Conservation (phyloP, 805 yeast genomes). For the Blastobotrys peoriensis region DNA sequence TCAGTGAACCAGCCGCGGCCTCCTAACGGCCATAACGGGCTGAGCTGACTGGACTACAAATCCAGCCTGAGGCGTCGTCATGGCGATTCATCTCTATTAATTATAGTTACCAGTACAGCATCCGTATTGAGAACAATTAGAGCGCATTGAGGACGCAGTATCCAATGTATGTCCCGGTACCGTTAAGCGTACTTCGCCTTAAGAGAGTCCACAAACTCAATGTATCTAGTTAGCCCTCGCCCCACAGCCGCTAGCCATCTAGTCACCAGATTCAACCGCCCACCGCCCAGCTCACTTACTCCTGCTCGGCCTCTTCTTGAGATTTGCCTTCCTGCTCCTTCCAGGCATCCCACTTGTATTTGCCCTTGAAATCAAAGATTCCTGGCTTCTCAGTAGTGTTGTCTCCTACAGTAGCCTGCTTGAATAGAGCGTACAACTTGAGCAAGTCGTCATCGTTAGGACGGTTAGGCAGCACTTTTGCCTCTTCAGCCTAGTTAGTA, state of each 20-base stretch:
- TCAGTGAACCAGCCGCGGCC: too few species aligned
- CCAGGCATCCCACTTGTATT: constrained; percentile 99
- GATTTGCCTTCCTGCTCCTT: constrained; percentile 75
- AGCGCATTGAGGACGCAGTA: too few species aligned
- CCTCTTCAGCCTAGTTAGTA: constrained; percentile 58
- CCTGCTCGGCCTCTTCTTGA: constrained; percentile 84
- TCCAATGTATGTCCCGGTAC: neutral
- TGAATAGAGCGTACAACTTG: constrained; percentile 83
- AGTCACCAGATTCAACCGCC: neutral
- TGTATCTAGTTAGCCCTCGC: constrained; percentile 21
- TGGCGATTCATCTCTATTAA: too few species aligned
- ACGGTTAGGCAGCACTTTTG: constrained; percentile 63
- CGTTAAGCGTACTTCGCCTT: constrained; percentile 18
- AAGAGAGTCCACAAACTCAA: constrained; percentile 31
- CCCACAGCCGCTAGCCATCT: too few species aligned
- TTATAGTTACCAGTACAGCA: too few species aligned
- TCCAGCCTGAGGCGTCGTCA: too few species aligned
- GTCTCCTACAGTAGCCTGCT: constrained; percentile 97
- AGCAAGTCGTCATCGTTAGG: constrained; percentile 86
- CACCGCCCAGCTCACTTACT: constrained; percentile 32
- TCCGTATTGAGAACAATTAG: too few species aligned
- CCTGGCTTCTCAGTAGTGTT: constrained; percentile 85
- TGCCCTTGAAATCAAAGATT: constrained; percentile 85
- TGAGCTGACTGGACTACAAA: too few species aligned
- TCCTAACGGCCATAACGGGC: too few species aligned